Percentiles rank a stretch among this genome's conserved stretches.
These are phyloP conservation scores for Dictyophora rubrovolvata DNA, from an alignment of 768 basidiomycete species.

Conservation along the genomic window DNA sequence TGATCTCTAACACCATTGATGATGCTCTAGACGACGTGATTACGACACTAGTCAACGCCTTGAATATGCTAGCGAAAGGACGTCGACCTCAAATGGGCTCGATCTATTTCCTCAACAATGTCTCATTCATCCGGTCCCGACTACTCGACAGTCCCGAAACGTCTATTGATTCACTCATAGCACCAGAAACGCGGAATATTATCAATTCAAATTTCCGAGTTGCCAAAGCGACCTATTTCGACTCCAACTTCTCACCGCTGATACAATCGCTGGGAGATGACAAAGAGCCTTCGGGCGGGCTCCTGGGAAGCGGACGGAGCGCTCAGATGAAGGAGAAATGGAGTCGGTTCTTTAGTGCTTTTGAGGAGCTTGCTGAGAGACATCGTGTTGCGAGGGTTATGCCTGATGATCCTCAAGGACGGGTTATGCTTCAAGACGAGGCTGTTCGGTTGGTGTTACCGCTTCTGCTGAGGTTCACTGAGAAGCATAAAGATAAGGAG, in stretches of 20 bases:
- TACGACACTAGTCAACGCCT: conserved; percentile 46
- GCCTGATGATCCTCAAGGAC: conserved; percentile 56
- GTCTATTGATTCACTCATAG: conserved; percentile 40
- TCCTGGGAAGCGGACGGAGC: conserved; percentile 35
- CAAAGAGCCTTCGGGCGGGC: conserved; percentile 33
- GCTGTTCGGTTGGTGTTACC: conserved; percentile 70
- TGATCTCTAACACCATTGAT: neutral
- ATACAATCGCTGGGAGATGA: conserved; percentile 52
- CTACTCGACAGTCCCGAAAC: conserved; percentile 45
- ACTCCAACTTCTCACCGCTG: conserved; percentile 69
- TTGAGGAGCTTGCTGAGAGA: conserved; percentile 72
- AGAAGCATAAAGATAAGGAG: conserved; percentile 70
- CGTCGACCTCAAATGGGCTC: conserved; percentile 52
- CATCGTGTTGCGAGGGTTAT: conserved; percentile 60
- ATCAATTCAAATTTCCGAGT: conserved; percentile 66
- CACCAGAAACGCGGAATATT: conserved; percentile 49
- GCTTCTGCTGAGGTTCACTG: conserved; percentile 60
- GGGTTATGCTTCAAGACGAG: conserved; percentile 57
- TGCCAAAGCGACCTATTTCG: conserved; percentile 77
- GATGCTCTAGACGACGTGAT: conserved; percentile 59
- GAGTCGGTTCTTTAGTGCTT: conserved; percentile 67
- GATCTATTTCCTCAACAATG: conserved; percentile 73
- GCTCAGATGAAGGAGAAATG: conserved; percentile 69
- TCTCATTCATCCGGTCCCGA: conserved; percentile 55
- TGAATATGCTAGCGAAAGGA: conserved; percentile 50